Conservation (phyloP, 441 rosid genomes). For the Eutrema salsugineum region DNA sequence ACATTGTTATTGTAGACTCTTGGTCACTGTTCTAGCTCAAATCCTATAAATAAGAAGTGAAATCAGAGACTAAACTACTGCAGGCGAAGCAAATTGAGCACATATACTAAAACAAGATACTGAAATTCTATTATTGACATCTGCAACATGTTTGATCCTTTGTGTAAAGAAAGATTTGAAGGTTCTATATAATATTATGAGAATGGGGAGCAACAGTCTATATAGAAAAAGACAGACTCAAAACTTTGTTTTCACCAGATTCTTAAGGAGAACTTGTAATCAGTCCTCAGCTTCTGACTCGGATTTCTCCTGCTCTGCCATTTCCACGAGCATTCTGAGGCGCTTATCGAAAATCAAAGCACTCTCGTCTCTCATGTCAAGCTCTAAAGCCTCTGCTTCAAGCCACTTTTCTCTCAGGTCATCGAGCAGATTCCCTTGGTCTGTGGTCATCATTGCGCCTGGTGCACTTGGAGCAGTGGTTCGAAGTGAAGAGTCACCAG, state of each 20-base stretch:
- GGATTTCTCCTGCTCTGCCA: constrained; percentile 66
- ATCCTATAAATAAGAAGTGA: not conserved
- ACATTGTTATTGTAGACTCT: not conserved
- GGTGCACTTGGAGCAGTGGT: constrained; percentile 94
- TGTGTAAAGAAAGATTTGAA: not conserved
- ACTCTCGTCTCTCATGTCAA: constrained; percentile 95
- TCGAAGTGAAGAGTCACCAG: constrained; percentile 89
- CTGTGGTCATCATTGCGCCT: constrained; percentile 63
- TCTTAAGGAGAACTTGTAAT: constrained; percentile 4
- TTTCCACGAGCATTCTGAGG: constrained; percentile 82
- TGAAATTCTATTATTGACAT: not conserved
- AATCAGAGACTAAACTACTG: not conserved
- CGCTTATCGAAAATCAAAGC: constrained; percentile 85
- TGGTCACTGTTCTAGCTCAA: not conserved
- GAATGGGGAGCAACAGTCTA: not conserved
- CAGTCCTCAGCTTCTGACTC: constrained; percentile 25
- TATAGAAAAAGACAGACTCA: not conserved
- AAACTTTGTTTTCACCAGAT: not conserved
- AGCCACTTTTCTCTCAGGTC: constrained; percentile 98
- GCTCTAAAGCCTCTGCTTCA: constrained; percentile 94
- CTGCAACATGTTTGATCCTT: not conserved
- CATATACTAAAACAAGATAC: not conserved
- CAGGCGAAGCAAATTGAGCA: not conserved
- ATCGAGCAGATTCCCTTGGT: constrained; percentile 86
- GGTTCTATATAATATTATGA: constrained; percentile 2